Conservation (phyloP, 2,329 filamentous ascomycete species). For the Alternaria sp. region DNA sequence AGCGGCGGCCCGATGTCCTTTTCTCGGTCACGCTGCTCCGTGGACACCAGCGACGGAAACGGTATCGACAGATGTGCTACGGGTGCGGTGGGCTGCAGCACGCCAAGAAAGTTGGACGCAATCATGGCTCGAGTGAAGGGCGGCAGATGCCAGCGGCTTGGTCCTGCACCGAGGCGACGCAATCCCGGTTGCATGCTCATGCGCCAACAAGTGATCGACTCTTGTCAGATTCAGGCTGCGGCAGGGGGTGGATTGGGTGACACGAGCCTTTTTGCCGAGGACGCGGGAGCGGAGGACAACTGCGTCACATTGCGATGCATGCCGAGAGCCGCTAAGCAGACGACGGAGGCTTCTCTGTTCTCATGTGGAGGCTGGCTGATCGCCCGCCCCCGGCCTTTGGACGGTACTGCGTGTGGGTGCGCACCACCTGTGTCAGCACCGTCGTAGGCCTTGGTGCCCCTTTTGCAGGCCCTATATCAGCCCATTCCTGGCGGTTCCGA, state of each 20-base stretch:
- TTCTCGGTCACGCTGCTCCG: conserved; percentile 27
- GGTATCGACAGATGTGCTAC: conserved; percentile 28
- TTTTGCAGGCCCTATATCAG: conserved; percentile 5
- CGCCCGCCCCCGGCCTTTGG: conserved; percentile 18
- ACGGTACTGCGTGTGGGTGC: not conserved
- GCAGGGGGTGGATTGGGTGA: conserved; percentile 37
- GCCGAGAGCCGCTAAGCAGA: conserved; percentile 36
- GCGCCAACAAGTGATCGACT: conserved; percentile 39
- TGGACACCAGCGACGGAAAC: conserved; percentile 25
- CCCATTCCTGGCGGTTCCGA: conserved; percentile 10
- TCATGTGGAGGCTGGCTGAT: conserved; percentile 36
- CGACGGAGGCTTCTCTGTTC: conserved; percentile 39
- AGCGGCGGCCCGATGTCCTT: conserved; percentile 33
- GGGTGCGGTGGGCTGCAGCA: conserved; percentile 21
- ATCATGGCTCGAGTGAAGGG: conserved; percentile 17
- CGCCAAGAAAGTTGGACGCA: conserved; percentile 16
- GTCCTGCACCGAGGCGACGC: conserved; percentile 34
- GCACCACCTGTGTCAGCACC: conserved; percentile 4
- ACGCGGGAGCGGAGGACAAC: conserved; percentile 43
- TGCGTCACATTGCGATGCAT: conserved; percentile 38
- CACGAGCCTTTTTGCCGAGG: conserved; percentile 40
- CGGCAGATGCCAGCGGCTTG: conserved; percentile 37
- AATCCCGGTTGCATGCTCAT: conserved; percentile 35
- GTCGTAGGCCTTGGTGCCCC: conserved; percentile 8
- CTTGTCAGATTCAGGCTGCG: conserved; percentile 36